Evolutionary conservation across 2,329 filamentous ascomycete genomes (phyloP), one percentile per base, ranked within the genome.

Genomic region (Fusarium veterinarium): DNA sequence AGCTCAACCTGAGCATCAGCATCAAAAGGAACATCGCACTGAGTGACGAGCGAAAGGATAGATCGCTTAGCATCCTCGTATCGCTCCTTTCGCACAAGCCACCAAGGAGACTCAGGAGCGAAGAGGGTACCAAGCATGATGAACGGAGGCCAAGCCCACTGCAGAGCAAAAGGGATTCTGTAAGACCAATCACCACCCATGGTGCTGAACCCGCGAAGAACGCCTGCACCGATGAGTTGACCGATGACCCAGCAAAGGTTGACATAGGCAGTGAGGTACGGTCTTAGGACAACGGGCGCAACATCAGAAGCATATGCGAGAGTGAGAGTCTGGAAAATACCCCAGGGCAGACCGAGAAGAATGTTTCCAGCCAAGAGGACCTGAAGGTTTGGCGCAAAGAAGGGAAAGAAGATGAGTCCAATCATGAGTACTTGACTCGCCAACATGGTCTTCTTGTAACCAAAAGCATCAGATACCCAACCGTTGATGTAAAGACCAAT

Each of bases 21-120:
- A 10, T 67, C 38, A 2, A 67, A 67, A 11, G 61, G 62, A 45
- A 67, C 8, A 2, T 67, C 64, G 19, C 64, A 67, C 7, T 67
- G 64, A 1, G 28, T 60, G 6, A 45, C 17, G 11, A 67, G 64
- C 2, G 64, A 20, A 17, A 67, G 62, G 83, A 81, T 17, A 71
- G 75, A 28, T 73, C 41, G 76, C 67, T 82, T 82, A 2, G 81
- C 85, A 12, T 83, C 81, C 0, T 82, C 81, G 10, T 80, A 66
- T 6, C 80, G 79, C 3, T 81, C 83, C 30, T 80, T 78, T 14
- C 85, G 82, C 14, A 86, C 82, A 7, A 85, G 80, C 82, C 83
- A 87, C 84, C 86, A 87, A 1, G 86, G 86, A 1, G 83, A 85
- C 67, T 87, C 86, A 0, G 86, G 86, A 5, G 84, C 84, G n/a